phyloP scores from a whole-genome alignment of 495 filamentous ascomycete species.

The Neurospora sp. region DNA sequence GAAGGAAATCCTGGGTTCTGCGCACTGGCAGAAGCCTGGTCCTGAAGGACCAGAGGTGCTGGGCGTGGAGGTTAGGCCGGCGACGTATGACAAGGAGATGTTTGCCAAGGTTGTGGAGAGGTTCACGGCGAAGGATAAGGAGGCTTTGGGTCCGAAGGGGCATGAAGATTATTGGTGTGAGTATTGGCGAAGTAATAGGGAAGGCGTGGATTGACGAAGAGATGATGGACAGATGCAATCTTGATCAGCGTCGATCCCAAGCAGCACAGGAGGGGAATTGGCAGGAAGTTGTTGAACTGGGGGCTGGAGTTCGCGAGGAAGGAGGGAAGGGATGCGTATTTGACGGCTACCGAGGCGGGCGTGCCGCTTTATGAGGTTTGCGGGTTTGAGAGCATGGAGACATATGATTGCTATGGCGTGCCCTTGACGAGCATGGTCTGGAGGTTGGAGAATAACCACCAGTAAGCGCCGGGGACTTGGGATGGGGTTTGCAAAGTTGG shows the following conservation, averaged over 20 bases:
- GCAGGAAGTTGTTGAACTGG: slow-evolving; percentile 13
- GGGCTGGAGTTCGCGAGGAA: slow-evolving; percentile 10
- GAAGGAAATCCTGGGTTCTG: slow-evolving; percentile 9
- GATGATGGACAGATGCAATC: slow-evolving; percentile 12
- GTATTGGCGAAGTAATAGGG: too few species aligned
- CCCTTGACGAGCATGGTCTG: neutral
- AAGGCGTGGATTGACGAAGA: too few species aligned
- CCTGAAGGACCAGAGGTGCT: neutral
- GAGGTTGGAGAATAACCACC: neutral
- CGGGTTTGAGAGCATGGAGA: slow-evolving; percentile 8
- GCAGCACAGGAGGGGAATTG: slow-evolving; percentile 16
- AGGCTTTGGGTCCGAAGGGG: neutral
- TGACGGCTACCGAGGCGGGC: slow-evolving; percentile 12
- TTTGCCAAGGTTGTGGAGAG: neutral
- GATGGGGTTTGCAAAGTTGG: neutral
- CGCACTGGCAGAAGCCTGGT: slow-evolving; percentile 15
- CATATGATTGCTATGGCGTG: neutral
- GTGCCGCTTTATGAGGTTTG: slow-evolving; percentile 8
- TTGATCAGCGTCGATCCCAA: slow-evolving; percentile 11
- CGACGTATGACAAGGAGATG: neutral
- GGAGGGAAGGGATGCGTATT: slow-evolving; percentile 5
- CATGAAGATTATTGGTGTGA: neutral
- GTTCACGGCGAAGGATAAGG: neutral
- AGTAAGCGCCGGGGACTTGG: neutral
- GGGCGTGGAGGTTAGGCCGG: neutral